Base-by-base conservation (phyloP, 495 filamentous ascomycete genomes). In the Hypoxylon subgilvum region DNA sequence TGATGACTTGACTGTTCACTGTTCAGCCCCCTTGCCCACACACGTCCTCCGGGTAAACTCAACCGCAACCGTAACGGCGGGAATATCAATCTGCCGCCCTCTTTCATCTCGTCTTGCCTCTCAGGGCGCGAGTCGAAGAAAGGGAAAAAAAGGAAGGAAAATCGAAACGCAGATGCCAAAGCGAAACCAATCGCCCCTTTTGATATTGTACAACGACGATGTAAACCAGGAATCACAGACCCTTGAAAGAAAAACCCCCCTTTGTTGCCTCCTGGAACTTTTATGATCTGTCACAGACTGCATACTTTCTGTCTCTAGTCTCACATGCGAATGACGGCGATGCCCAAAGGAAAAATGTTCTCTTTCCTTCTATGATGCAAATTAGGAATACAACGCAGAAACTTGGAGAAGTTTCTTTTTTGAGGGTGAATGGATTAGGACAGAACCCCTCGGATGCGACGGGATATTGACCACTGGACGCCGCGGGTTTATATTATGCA, bases 401-500 rank as follows among this genome's bases (percentile, higher is more conserved):
- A 21, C 42, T 38, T 38, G 30, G 4, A 30, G 30, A 5, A 35
- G 13, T 1, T 2, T 10, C 4, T n/a, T 9, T 5, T n/a, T 28
- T 9, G 13, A 39, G 45, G 28, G 30, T 17, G 14, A 25, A 31
- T 27, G 3, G 27, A 32, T 40, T 1, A 43, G 19, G 30, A 43
- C 43, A 49, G 12, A 47, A 57, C 46, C 41, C 58, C 58, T 28
- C 23, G 34, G n/a, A 54, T 43, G 38, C 21, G 45, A 34, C 17
- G 17, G 16, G 36, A 41, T 16, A 28, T 30, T 25, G 36, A 12
- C 31, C 40, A 31, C 46, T 43, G 27, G 30, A 63, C 53, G 60
- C 60, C 60, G 18, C n/a, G 44, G 34, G 34, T 63, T 46, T 58
- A 41, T 54, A 58, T 51, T 64, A 64, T 64, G 53, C 61, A 53